Evolutionary conservation across 345 rosid genomes (phyloP).

Genomic region (Mangifera indica): DNA sequence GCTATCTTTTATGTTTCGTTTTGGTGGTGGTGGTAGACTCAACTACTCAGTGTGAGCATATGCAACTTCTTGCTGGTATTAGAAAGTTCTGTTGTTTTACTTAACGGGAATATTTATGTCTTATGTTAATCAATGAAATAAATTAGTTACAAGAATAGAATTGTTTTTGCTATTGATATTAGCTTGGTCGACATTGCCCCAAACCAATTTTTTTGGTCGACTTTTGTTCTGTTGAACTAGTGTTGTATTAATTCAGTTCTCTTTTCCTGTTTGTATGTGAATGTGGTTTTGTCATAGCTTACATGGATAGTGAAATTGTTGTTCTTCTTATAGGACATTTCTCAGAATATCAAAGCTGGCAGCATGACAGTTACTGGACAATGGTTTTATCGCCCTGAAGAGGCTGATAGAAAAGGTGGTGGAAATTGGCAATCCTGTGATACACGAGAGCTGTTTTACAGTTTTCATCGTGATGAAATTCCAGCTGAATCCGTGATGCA

Average conservation of each 20-base stretch:
- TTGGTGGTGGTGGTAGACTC: background rate
- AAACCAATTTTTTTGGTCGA: background rate
- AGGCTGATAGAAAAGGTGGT: constrained; percentile 90
- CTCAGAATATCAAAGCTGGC: constrained; percentile 52
- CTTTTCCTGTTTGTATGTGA: background rate
- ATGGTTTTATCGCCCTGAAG: constrained; percentile 99
- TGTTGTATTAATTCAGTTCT: background rate
- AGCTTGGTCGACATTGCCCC: background rate
- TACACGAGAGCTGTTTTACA: constrained; percentile 86
- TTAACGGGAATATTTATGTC: background rate
- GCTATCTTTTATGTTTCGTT: background rate
- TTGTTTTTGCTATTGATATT: background rate
- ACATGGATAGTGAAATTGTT: constrained; percentile 12
- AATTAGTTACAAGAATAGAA: background rate
- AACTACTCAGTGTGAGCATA: background rate
- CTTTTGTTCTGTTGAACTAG: background rate
- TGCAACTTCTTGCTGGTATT: background rate
- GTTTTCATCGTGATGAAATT: constrained; percentile 92
- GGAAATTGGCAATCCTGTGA: constrained; percentile 89
- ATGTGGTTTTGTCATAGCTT: background rate
- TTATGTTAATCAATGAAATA: background rate
- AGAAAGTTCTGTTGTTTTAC: background rate
- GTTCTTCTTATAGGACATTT: constrained; percentile 58
- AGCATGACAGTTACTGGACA: constrained; percentile 83
- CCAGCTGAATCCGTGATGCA: constrained; percentile 99